A percentile compares a stretch with the other conserved stretches of the same genome.
phyloP scores from a whole-genome alignment of 208 protist species.

The Vickermania spadyakhi region DNA sequence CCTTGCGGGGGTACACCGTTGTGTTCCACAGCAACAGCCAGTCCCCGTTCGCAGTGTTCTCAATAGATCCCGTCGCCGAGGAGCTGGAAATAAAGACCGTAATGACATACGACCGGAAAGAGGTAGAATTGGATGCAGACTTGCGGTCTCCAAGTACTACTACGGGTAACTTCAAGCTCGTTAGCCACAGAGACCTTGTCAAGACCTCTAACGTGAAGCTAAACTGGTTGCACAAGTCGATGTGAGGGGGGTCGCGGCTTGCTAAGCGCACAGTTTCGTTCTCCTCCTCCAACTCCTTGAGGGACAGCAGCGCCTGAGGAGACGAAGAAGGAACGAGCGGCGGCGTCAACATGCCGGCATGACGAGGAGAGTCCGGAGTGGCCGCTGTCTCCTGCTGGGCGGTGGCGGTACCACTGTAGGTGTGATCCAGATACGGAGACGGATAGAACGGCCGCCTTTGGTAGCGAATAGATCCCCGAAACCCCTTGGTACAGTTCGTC shows the following conservation, averaged over 20 bases:
- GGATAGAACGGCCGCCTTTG: constrained; percentile 30
- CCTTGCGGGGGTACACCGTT: background rate
- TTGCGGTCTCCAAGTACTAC: background rate
- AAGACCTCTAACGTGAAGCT: background rate
- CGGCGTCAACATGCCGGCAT: background rate
- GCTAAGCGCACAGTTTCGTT: background rate
- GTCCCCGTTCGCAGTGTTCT: background rate
- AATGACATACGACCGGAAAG: background rate
- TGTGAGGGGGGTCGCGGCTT: background rate
- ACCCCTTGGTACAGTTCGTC: constrained; percentile 51
- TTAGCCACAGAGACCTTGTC: background rate
- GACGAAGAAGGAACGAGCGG: too few species aligned
- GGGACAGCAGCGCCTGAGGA: background rate
- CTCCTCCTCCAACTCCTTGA: background rate
- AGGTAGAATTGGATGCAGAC: background rate
- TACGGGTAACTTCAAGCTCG: background rate
- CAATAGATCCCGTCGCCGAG: background rate
- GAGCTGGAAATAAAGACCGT: background rate
- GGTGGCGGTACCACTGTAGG: too few species aligned
- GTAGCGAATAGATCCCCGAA: constrained; percentile 85
- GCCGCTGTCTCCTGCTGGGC: background rate
- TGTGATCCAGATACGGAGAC: background rate
- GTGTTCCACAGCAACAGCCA: background rate
- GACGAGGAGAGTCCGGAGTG: background rate
- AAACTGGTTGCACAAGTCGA: background rate